Percentiles rank a stretch among this genome's conserved stretches.
Evolutionary conservation across 352 stramenopile genomes (phyloP).

Genomic region (Globisporangium takayamanum): DNA sequence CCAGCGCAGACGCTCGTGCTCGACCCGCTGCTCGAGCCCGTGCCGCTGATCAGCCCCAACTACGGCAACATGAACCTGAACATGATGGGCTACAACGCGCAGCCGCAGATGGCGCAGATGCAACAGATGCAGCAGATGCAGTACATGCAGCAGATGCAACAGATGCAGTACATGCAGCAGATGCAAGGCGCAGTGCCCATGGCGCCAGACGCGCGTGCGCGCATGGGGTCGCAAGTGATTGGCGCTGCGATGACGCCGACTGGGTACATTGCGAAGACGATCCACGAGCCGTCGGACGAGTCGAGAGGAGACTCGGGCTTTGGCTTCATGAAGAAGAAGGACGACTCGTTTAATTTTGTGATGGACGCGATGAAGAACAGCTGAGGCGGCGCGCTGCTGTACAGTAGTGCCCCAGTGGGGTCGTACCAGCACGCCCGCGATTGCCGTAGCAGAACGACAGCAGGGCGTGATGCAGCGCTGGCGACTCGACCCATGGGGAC

Average conservation of each 20-base stretch:
- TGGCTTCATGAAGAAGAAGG: slow-evolving; percentile 84
- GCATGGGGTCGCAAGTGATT: slow-evolving; percentile 66
- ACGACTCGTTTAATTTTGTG: slow-evolving; percentile 88
- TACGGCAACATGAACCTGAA: slow-evolving; percentile 48
- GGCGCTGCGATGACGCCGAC: slow-evolving; percentile 78
- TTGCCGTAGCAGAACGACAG: not conserved
- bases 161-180: slow-evolving; percentile 69
- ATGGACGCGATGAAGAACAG: slow-evolving; percentile 88
- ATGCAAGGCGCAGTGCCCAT: slow-evolving; percentile 37
- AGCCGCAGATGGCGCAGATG: slow-evolving; percentile 43
- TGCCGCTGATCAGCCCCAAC: slow-evolving; percentile 36
- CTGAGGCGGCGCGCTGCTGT: slow-evolving; percentile 30
- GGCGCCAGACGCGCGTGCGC: slow-evolving; percentile 14
- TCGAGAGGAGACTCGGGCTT: slow-evolving; percentile 60
- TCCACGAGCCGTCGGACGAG: slow-evolving; percentile 67
- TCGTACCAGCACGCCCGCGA: not conserved
- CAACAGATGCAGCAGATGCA: slow-evolving; percentile 46
- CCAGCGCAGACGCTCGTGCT: slow-evolving; percentile 46
- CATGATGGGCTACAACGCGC: slow-evolving; percentile 58
- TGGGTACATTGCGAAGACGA: slow-evolving; percentile 86
- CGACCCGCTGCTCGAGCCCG: slow-evolving; percentile 64
- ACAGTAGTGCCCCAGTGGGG: slow-evolving; percentile 29
- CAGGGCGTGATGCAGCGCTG: too few species aligned
- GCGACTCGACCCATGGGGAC: too few species aligned
- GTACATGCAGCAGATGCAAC: slow-evolving; percentile 68